phyloP scores from a whole-genome alignment of 495 filamentous ascomycete species.

The Chaetomium cochliodes region DNA sequence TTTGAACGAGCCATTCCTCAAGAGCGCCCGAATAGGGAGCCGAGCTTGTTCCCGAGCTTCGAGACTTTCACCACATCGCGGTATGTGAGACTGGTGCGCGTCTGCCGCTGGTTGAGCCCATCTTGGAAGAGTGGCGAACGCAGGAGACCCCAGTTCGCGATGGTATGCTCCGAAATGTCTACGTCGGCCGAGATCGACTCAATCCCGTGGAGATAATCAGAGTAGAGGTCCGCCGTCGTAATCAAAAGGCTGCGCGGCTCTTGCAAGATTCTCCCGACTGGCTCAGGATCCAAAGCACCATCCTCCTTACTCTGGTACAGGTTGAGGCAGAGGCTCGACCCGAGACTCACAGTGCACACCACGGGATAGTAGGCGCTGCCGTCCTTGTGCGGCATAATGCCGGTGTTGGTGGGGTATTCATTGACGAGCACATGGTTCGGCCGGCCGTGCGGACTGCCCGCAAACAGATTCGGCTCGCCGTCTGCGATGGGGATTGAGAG shows the following conservation, averaged over 20 bases:
- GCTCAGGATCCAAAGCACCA: constrained; percentile 45
- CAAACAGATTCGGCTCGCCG: constrained; percentile 57
- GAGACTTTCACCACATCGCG: constrained; percentile 88
- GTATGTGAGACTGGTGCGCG: constrained; percentile 84
- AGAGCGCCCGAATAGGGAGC: constrained; percentile 50
- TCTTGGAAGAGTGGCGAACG: constrained; percentile 57
- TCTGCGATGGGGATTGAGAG: constrained; percentile 46
- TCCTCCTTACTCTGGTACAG: constrained; percentile 65
- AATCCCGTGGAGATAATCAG: constrained; percentile 74
- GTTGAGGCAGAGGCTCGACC: constrained; percentile 73
- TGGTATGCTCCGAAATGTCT: constrained; percentile 55
- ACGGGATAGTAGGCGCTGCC: constrained; percentile 81
- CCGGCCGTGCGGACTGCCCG: constrained; percentile 63
- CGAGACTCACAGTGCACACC: constrained; percentile 87
- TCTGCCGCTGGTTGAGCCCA: constrained; percentile 62
- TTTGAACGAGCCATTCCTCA: constrained; percentile 42
- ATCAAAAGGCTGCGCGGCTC: constrained; percentile 82
- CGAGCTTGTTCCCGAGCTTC: constrained; percentile 66
- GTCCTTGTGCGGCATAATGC: constrained; percentile 97
- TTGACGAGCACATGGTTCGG: constrained; percentile 95
- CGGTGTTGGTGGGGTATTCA: constrained; percentile 82
- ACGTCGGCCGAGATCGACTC: constrained; percentile 59
- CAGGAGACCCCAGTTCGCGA: constrained; percentile 84
- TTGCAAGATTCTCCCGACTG: constrained; percentile 72
- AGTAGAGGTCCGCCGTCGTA: constrained; percentile 67